Percentiles rank a stretch among this genome's conserved stretches.
Conservation (phyloP, 2,329 filamentous ascomycete species). For the Botryotinia narcissicola region DNA sequence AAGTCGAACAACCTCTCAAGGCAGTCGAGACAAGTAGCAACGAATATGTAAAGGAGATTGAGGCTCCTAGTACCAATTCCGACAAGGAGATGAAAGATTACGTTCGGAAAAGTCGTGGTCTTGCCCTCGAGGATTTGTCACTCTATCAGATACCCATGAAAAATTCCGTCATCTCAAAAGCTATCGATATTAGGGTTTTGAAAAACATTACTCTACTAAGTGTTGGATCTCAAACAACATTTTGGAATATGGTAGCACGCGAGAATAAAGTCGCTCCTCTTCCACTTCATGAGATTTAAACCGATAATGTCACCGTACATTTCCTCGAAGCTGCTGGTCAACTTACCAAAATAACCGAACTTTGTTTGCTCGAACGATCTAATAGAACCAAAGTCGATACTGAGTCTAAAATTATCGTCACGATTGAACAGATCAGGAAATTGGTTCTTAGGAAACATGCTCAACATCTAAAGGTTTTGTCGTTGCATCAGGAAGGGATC, state of each 20-base stretch:
- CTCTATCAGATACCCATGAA: conserved; percentile 61
- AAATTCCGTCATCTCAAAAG: conserved; percentile 53
- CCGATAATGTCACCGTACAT: conserved; percentile 57
- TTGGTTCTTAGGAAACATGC: conserved; percentile 58
- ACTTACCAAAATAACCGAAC: conserved; percentile 53
- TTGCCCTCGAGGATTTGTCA: conserved; percentile 53
- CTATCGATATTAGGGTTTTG: conserved; percentile 57
- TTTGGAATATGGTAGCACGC: conserved; percentile 57
- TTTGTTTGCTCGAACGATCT: conserved; percentile 58
- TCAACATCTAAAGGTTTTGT: conserved; percentile 51
- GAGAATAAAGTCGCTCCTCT: conserved; percentile 53
- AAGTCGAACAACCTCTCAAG: neutral
- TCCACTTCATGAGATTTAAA: conserved; percentile 57
- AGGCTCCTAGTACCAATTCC: neutral
- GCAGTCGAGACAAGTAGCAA: neutral
- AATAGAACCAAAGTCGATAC: conserved; percentile 52
- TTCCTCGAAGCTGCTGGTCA: conserved; percentile 56
- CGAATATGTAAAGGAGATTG: neutral
- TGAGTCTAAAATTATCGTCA: conserved; percentile 49
- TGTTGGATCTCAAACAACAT: conserved; percentile 58
- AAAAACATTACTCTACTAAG: conserved; percentile 59
- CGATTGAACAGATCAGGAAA: conserved; percentile 57
- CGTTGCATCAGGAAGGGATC: conserved; percentile 58
- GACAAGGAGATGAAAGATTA: conserved; percentile 46
- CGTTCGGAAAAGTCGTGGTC: conserved; percentile 55